A percentile compares a stretch with the other conserved stretches of the same genome.
Evolutionary conservation across 2,329 filamentous ascomycete genomes (phyloP).

Genomic region (Verticillium nubilum): DNA sequence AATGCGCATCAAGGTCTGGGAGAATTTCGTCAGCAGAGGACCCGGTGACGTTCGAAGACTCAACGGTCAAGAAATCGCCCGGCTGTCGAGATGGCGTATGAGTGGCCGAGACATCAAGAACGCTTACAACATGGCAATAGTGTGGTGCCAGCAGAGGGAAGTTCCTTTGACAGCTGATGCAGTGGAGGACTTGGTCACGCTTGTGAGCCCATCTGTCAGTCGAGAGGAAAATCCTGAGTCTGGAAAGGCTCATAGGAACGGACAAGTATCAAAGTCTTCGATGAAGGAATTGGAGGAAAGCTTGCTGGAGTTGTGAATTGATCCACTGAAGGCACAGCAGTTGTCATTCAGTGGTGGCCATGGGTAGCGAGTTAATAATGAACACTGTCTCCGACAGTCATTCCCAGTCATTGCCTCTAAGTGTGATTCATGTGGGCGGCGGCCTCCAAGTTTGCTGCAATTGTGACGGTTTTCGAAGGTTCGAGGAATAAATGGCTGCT

Average conservation of each 20-base stretch:
- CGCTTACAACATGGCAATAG: slow-evolving; percentile 51
- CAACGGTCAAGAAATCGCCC: slow-evolving; percentile 42
- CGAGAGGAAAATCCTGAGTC: neutral
- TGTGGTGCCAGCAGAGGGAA: slow-evolving; percentile 44
- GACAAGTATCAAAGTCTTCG: neutral
- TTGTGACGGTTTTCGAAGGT: no score
- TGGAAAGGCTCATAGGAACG: neutral
- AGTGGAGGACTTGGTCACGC: neutral
- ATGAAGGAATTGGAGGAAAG: neutral
- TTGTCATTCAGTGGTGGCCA: no score
- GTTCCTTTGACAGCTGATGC: slow-evolving; percentile 39
- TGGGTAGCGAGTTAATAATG: no score
- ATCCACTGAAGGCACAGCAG: no score
- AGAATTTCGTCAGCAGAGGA: slow-evolving; percentile 41
- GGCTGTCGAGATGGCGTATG: slow-evolving; percentile 40
- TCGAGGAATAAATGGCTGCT: no score
- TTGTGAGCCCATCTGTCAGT: neutral
- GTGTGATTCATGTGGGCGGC: no score
- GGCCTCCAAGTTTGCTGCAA: no score
- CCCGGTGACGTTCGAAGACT: slow-evolving; percentile 38
- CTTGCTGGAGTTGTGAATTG: neutral
- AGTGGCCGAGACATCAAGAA: slow-evolving; percentile 53
- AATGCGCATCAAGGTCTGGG: no score
- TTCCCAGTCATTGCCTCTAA: no score
- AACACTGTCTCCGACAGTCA: no score